phyloP scores from a whole-genome alignment of 208 protist species.

The Trypanosoma boissoni region DNA sequence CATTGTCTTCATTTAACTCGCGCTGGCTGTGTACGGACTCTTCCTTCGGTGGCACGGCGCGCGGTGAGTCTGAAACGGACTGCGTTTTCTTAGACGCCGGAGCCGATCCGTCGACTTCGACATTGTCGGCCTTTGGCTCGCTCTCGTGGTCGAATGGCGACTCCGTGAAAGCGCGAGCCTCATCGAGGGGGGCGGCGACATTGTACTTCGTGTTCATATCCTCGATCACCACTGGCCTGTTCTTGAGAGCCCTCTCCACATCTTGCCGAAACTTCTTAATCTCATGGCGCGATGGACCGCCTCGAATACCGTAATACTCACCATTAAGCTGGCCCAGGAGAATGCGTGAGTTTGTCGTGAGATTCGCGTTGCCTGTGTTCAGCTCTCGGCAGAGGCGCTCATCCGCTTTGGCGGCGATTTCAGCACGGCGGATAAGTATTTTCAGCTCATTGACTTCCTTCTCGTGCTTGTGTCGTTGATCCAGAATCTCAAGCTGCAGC shows the following conservation, averaged over 20 bases:
- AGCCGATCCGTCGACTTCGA: background rate
- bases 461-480: constrained; percentile 38
- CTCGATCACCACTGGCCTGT: constrained; percentile 19
- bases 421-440: constrained; percentile 35
- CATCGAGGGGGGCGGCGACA: too few relatives aligned
- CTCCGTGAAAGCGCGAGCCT: too few relatives aligned
- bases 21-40: too few relatives aligned
- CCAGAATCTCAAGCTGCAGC: constrained; percentile 48
- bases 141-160: constrained; percentile 18
- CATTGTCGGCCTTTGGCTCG: background rate
- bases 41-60: too few relatives aligned
- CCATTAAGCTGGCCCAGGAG: constrained; percentile 74
- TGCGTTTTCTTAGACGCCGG: too few relatives aligned
- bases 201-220: constrained; percentile 2
- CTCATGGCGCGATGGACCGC: constrained; percentile 37
- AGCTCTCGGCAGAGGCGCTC: constrained; percentile 56
- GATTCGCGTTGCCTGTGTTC: constrained; percentile 59
- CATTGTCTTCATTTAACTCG: too few relatives aligned
- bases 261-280: constrained; percentile 48
- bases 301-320: constrained; percentile 72
- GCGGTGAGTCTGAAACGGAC: too few relatives aligned
- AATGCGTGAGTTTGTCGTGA: constrained; percentile 66
- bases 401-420: constrained; percentile 61
- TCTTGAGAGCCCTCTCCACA: constrained; percentile 30
- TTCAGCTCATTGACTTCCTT: constrained; percentile 42